phyloP scores from a whole-genome alignment of 83 land plant genomes.

The Diphasiastrum complanatum region DNA sequence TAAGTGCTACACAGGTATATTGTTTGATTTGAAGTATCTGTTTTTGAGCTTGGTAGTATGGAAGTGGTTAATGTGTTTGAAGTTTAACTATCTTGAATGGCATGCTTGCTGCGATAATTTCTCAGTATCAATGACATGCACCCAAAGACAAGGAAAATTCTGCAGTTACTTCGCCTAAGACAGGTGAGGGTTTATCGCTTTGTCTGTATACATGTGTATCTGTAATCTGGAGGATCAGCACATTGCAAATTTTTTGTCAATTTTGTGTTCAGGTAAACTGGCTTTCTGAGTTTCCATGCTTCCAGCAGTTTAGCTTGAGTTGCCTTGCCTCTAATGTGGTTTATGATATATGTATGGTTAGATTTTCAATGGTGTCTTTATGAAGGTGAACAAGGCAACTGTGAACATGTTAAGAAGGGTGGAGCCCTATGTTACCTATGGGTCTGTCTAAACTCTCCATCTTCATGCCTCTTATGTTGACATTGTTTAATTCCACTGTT shows the following conservation, averaged over 20 bases:
- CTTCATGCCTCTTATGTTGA: not conserved
- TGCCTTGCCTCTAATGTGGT: not conserved
- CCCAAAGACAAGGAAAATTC: conserved; percentile 16
- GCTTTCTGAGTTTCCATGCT: too few species aligned
- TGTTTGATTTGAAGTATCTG: too few species aligned
- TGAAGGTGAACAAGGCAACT: too few species aligned
- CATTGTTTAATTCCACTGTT: too few species aligned
- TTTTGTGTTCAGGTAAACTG: too few species aligned
- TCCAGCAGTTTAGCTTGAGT: not conserved
- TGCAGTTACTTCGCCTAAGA: conserved; percentile 4
- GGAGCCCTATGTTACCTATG: conserved; percentile 13
- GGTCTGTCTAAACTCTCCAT: not conserved
- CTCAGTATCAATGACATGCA: conserved; percentile 15
- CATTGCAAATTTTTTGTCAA: too few species aligned
- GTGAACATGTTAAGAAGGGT: not conserved
- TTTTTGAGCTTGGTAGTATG: too few species aligned
- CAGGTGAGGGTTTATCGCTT: not conserved
- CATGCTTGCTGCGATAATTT: too few species aligned
- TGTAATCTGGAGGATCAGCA: not conserved
- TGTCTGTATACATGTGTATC: not conserved
- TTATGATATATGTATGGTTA: not conserved
- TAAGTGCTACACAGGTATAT: too few species aligned
- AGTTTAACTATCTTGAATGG: too few species aligned
- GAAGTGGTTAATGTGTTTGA: too few species aligned
- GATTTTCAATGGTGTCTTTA: conserved; percentile 9